Percentiles rank a stretch among this genome's conserved stretches.
These are phyloP conservation scores for Chrysopogon serrulatus DNA, from an alignment of 176 grass and related monocot genomes.

Conservation along the genomic window DNA sequence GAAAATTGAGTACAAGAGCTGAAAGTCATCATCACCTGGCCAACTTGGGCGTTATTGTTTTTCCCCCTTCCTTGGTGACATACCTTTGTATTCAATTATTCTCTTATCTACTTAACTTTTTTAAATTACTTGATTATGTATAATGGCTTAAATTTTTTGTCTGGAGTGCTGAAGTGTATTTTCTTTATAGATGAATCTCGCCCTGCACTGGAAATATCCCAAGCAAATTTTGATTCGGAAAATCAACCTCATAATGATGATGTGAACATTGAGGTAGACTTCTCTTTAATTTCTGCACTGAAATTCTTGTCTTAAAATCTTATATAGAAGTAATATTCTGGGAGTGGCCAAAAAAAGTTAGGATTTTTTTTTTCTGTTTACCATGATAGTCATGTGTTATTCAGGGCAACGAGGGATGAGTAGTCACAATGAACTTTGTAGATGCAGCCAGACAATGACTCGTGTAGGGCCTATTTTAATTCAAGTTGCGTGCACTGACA, in stretches of 20 bases:
- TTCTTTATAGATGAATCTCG: conserved; percentile 38
- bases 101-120: neutral
- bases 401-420: neutral
- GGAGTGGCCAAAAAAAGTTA: neutral
- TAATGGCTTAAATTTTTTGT: neutral
- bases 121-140: conserved; percentile 5
- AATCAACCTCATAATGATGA: conserved; percentile 26
- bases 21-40: neutral
- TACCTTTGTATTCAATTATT: neutral
- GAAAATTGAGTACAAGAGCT: neutral
- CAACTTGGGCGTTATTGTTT: neutral
- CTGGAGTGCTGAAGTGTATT: conserved; percentile 25
- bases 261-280: conserved; percentile 39
- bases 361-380: neutral
- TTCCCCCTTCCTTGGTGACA: neutral
- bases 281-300: conserved; percentile 14
- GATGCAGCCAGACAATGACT: neutral
- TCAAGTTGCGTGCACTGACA: neutral
- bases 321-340: conserved; percentile 19
- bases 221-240: conserved; percentile 21
- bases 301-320: neutral
- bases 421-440: conserved; percentile 2
- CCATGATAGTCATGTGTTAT: conserved; percentile 13
- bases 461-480: neutral
- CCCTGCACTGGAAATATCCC: conserved; percentile 10